Evolutionary conservation across 1,139 yeast genomes (phyloP).

Genomic region (Kurtzmaniella quercitrusa): DNA sequence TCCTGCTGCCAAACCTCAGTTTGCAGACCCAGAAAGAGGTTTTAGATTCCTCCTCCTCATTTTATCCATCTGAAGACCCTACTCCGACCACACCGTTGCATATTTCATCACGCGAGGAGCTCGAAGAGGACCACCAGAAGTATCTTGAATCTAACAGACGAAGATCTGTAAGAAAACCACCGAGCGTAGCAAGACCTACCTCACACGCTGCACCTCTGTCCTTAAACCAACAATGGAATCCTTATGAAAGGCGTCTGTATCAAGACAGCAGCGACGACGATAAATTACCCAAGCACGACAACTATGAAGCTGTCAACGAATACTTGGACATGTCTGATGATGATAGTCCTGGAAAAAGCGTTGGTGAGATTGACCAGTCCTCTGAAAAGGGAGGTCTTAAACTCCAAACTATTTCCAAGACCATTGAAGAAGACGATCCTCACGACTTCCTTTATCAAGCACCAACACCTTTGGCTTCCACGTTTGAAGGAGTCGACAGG

Average conservation of each 20-base stretch:
- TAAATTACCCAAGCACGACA: background rate
- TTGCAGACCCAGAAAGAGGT: background rate
- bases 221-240: background rate
- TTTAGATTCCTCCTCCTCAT: slow-evolving; percentile 5
- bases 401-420: slow-evolving; percentile 1
- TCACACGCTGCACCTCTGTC: background rate
- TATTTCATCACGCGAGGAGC: background rate
- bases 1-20: background rate
- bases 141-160: background rate
- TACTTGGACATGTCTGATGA: background rate
- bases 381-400: slow-evolving; percentile 15
- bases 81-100: slow-evolving; percentile 1
- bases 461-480: slow-evolving; percentile 2
- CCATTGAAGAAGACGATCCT: slow-evolving; percentile 3
- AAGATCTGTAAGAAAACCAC: background rate
- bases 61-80: background rate
- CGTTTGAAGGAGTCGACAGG: slow-evolving; percentile 13
- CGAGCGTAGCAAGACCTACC: background rate
- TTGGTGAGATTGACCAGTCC: slow-evolving; percentile 13
- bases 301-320: background rate
- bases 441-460: slow-evolving; percentile 2
- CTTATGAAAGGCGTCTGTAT: background rate
- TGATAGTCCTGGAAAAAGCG: background rate
- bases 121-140: background rate
- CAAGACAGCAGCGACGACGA: background rate